phyloP scores from a whole-genome alignment of 1,139 yeast species.

The Lodderomyces elongisporus region DNA sequence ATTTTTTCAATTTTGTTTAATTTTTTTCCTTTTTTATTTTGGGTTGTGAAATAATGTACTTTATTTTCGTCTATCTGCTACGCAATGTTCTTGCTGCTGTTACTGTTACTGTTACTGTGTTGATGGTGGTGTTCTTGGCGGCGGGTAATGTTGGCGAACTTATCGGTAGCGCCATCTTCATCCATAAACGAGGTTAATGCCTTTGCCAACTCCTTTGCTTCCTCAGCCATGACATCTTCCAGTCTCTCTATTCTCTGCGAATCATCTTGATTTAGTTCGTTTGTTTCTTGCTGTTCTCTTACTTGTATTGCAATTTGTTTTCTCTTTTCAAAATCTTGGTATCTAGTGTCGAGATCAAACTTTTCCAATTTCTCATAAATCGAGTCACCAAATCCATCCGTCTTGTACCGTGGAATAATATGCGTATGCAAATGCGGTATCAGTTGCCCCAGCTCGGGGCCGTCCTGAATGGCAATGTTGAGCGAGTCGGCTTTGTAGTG shows the following conservation, averaged over 20 bases:
- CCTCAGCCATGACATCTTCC: constrained; percentile 57
- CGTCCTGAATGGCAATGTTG: constrained; percentile 92
- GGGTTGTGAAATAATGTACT: too few relatives aligned
- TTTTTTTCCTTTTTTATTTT: too few relatives aligned
- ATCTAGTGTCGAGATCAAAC: constrained; percentile 27
- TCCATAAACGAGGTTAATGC: constrained; percentile 25
- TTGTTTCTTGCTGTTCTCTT: constrained; percentile 4
- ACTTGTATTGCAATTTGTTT: constrained; percentile 1
- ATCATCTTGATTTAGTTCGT: constrained; percentile 24
- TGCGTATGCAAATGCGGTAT: constrained; percentile 94
- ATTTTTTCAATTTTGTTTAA: too few relatives aligned
- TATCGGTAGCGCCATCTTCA: too few relatives aligned
- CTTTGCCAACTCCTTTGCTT: constrained; percentile 49
- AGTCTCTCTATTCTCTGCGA: constrained; percentile 50
- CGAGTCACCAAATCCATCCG: constrained; percentile 55
- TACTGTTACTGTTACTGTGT: too few relatives aligned
- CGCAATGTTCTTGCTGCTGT: too few relatives aligned
- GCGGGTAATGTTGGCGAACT: too few relatives aligned
- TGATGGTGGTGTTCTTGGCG: too few relatives aligned
- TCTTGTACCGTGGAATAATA: constrained; percentile 70
- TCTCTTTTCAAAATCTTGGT: constrained; percentile 28
- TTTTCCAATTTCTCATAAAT: constrained; percentile 60
- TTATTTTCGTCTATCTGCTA: too few relatives aligned
- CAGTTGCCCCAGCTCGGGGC: constrained; percentile 91
- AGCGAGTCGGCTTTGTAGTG: constrained; percentile 73